Percentiles rank a stretch among this genome's conserved stretches.
Conservation (phyloP, 306 rosid species). For the barrel medic (Medicago truncatula) region MtrunA17r5.0-ANR NC_053044.1:48772001-48772500, state of each 20-base stretch:
- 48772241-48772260: neutral
- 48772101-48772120: no score
- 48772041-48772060: no score
- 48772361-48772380: slow-evolving; percentile 56
- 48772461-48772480: neutral
- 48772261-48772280: neutral
- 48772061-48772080: no score
- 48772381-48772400: slow-evolving; percentile 63
- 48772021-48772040: no score
- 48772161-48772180: no score
- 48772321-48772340: slow-evolving; percentile 78
- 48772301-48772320: slow-evolving; percentile 87
- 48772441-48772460: slow-evolving; percentile 42
- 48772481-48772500: neutral
- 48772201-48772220: no score
- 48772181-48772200: no score
- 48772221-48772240: no score
- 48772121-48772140: no score
- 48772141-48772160: no score
- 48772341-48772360: slow-evolving; percentile 73
- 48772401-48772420: slow-evolving; percentile 67
- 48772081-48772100: no score
- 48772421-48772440: slow-evolving; percentile 53
- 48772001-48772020: no score
- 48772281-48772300: slow-evolving; percentile 44